Conservation (phyloP, 2,329 filamentous ascomycete genomes). For the Phyllosticta citriasiana region DNA sequence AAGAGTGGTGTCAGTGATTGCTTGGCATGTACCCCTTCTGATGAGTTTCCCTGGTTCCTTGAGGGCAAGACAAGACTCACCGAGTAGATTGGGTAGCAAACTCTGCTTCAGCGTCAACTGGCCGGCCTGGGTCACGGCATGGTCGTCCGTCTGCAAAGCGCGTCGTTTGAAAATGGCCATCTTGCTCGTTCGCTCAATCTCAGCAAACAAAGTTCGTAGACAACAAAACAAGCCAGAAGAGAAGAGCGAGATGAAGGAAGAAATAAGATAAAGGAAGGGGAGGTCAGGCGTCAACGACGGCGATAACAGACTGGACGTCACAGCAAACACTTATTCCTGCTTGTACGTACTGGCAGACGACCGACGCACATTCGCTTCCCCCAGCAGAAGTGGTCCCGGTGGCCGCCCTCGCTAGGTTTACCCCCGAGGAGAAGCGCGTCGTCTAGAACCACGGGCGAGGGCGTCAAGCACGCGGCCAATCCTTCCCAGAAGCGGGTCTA, state of each 20-base stretch:
- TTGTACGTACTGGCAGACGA: background rate
- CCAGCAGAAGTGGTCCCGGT: background rate
- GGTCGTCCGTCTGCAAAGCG: conserved; percentile 13
- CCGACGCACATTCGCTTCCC: background rate
- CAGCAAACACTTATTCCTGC: background rate
- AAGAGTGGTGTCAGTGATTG: background rate
- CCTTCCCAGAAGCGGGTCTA: background rate
- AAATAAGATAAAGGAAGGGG: background rate
- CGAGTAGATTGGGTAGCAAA: conserved; percentile 12
- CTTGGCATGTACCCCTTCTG: background rate
- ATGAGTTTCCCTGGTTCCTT: background rate
- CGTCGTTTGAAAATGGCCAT: conserved; percentile 8
- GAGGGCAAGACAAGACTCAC: background rate
- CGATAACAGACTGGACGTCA: background rate
- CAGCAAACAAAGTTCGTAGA: too few relatives aligned
- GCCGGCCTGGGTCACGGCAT: conserved; percentile 13
- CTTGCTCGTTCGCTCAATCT: background rate
- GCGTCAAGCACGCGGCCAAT: background rate
- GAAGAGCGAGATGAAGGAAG: background rate
- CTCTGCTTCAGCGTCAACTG: conserved; percentile 14
- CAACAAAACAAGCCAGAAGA: background rate
- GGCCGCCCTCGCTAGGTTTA: background rate
- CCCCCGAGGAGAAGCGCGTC: background rate
- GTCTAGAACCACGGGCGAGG: background rate
- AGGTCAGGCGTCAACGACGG: background rate